Evolutionary conservation across 2,329 filamentous ascomycete genomes (phyloP), one percentile per base, ranked within the genome.

Genomic region (Claviceps quebecensis): DNA sequence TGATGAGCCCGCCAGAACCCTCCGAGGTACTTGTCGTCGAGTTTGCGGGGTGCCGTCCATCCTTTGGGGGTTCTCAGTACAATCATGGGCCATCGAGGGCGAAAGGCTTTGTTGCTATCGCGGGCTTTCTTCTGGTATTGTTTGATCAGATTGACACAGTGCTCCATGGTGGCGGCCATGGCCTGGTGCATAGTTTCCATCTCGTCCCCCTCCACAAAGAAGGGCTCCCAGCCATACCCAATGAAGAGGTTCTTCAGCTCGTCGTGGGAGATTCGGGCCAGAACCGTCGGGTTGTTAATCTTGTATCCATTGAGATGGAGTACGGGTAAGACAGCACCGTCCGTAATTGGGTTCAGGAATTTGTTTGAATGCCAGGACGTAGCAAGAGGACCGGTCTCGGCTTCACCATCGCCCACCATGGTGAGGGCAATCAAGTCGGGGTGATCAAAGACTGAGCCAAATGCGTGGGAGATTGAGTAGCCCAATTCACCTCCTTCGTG

Each of bases 301-400:
- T 90, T 90, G 75, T 89, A 90, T 46, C 86, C 86, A 59, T 90
- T 90, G 37, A 90, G 72, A 64, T 90, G 84, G 11, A 90, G 74
- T 5, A 90, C 80, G 0, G 86, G 86, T 1, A 90, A 73, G 7
- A 90, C 86, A 39, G 84, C 86, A 34, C 86, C 86, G 59, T 89
- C 85, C 0, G 77, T 83, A 58, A 86, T 83, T 4, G 86, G 86
- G 62, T 89, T 88, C 56, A 90, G 74, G 67, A 88, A 89, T 65
- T 90, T 90, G 61, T 77, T 89, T 67, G 82, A 85, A 68, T 90
- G 86, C 86, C 86, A 90, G 52, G 82, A 82, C 1, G 86, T 87
- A 26, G 86, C 86, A 45, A 89, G 70, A 17, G 86, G 86, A 0
- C 86, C 86, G 1, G 86, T 89, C 69, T 90, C 86, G n/a, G 84